Conservation (phyloP, 768 basidiomycete species). For the Leccinum uliginosum region DNA sequence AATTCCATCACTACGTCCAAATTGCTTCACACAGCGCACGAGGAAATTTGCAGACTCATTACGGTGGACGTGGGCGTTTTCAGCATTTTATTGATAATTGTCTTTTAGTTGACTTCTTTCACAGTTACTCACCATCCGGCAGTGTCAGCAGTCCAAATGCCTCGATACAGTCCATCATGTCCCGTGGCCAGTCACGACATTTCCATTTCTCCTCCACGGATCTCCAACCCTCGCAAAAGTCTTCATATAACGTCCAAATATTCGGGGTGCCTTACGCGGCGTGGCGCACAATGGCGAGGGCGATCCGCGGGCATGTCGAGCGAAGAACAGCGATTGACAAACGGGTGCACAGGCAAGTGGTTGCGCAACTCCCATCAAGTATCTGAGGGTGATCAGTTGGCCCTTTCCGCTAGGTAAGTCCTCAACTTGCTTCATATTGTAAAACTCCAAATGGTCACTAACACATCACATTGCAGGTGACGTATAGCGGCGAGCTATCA, state of each 20-base stretch:
- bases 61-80: conserved; percentile 76
- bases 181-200: conserved; percentile 55
- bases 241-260: conserved; percentile 63
- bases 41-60: background rate
- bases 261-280: conserved; percentile 90
- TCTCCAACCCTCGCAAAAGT: conserved; percentile 66
- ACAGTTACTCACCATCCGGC: conserved; percentile 63
- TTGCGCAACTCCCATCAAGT: too few relatives aligned
- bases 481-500: too few relatives aligned
- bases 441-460: too few relatives aligned
- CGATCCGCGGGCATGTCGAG: too few relatives aligned
- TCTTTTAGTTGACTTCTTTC: conserved; percentile 2
- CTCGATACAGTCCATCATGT: conserved; percentile 64
- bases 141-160: conserved; percentile 60
- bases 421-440: too few relatives aligned
- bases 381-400: too few relatives aligned
- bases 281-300: too few relatives aligned
- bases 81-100: background rate
- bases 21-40: background rate
- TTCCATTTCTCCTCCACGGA: conserved; percentile 73
- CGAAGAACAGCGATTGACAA: too few relatives aligned
- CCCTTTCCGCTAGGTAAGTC: too few relatives aligned
- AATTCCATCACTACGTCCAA: background rate
- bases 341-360: too few relatives aligned
- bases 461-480: too few relatives aligned